Base-by-base conservation (phyloP, 768 basidiomycete species). In the Vararia minispora region DNA sequence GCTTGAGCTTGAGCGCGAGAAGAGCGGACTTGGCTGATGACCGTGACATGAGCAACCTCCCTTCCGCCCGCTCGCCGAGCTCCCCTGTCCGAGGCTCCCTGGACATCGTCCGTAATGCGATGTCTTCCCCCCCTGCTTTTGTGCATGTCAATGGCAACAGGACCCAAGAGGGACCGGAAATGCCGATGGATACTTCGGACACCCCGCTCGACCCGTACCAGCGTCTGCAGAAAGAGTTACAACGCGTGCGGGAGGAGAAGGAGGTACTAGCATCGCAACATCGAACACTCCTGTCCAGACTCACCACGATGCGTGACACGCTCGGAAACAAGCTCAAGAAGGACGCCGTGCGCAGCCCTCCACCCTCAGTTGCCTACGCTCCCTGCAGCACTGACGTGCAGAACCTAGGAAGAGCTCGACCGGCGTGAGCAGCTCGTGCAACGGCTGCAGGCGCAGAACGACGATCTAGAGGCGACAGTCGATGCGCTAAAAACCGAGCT, bases 251-350 rank as follows among this genome's bases (percentile, higher is more conserved):
- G 41, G 77, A 82, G 49, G 94, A 98, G 65, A 92, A 88, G 62
- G 90, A 97, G 36, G 63, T 71, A n/a, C 67, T 91, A 22, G 83
- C 80, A 5, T 59, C 75, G 11, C 89, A 98, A 56, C 92, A 98
- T 59, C 75, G 76, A 42, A 82, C 74, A 46, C 68, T 99, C 26
- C 69, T 99, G 13, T 75, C 78, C 27, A 97, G 89, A 60, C 65
- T 98, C 32, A 91, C 89, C 2, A 74, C 81, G 24, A 97, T 99
- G 92, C 75, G 92, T 17, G 86, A 80, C 26, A 85, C 87, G 16
- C 66, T 98, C 36, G 90, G 92, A 23, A 92, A 88, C 55, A 97
- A 97, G 59, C 68, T 98, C 40, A 79, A 85, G 58, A 88, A 94
- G 58, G 95, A 98, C 60, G 95, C 95, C 52, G 95, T 98, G 65